Conservation (phyloP, 306 rosid species). For the Castanopsis chinensis region DNA sequence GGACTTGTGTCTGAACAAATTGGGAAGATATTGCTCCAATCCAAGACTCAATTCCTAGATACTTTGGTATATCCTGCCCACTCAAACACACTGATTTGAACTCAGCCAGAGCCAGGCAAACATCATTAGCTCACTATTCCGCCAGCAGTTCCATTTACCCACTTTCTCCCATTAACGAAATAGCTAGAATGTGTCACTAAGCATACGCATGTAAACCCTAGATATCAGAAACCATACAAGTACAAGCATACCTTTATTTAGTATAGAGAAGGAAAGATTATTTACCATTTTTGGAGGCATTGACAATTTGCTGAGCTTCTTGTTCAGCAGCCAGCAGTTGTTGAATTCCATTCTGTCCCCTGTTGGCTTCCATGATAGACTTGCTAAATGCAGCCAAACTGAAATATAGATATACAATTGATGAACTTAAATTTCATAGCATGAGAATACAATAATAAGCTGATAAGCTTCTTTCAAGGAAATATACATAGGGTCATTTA, state of each 20-base stretch:
- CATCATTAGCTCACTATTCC: background rate
- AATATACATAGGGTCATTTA: background rate
- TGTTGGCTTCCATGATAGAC: constrained; percentile 66
- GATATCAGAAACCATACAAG: background rate
- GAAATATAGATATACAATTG: background rate
- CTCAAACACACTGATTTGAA: background rate
- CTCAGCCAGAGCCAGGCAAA: background rate
- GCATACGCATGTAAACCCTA: background rate
- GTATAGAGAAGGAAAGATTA: constrained; percentile 11
- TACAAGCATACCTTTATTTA: background rate
- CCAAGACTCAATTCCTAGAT: background rate
- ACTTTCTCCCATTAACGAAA: background rate
- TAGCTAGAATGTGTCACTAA: background rate
- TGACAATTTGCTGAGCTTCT: constrained; percentile 91
- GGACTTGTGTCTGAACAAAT: background rate
- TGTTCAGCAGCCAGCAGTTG: constrained; percentile 93
- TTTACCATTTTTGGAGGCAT: constrained; percentile 77
- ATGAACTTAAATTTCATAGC: background rate
- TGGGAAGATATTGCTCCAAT: background rate
- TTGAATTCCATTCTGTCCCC: constrained; percentile 92
- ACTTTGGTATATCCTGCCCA: background rate
- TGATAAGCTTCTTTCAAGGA: background rate
- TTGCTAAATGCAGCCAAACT: background rate
- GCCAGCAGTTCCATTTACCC: background rate
- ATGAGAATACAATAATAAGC: background rate